Conservation (phyloP, 2,329 filamentous ascomycete genomes). For the Verticillium tricorpus region DNA sequence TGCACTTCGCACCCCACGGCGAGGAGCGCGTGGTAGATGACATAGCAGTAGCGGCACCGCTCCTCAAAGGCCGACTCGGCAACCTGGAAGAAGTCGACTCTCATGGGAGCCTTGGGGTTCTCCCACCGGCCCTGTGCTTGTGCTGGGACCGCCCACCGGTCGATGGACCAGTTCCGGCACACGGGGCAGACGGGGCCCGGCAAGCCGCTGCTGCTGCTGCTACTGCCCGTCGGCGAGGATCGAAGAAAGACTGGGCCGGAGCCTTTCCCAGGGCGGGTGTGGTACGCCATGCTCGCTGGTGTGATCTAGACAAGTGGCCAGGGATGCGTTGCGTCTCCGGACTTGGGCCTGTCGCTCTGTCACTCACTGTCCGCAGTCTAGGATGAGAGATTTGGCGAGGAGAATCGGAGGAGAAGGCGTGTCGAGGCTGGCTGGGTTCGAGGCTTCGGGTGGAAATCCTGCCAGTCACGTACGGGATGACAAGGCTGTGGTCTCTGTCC, state of each 20-base stretch:
- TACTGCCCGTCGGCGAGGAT: neutral
- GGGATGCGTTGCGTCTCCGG: neutral
- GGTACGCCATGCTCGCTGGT: neutral
- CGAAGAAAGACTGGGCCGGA: neutral
- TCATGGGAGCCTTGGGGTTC: neutral
- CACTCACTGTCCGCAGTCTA: too few relatives aligned
- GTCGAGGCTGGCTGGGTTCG: neutral
- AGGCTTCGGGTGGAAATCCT: neutral
- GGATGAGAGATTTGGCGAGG: too few relatives aligned
- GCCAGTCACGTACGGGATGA: neutral
- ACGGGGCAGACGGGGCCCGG: neutral
- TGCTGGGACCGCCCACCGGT: neutral
- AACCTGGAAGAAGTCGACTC: neutral
- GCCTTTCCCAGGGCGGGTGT: neutral
- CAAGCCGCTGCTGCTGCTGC: neutral
- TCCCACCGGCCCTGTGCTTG: neutral
- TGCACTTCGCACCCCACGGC: neutral
- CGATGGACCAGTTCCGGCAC: neutral
- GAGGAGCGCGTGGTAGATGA: neutral
- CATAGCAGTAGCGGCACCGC: neutral
- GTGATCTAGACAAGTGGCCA: neutral
- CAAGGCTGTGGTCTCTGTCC: too few relatives aligned
- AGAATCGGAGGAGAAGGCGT: too few relatives aligned
- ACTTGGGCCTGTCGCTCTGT: neutral
- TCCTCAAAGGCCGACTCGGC: neutral